Conservation (phyloP, 495 filamentous ascomycete genomes). For the Penicillium pancosmium region DNA sequence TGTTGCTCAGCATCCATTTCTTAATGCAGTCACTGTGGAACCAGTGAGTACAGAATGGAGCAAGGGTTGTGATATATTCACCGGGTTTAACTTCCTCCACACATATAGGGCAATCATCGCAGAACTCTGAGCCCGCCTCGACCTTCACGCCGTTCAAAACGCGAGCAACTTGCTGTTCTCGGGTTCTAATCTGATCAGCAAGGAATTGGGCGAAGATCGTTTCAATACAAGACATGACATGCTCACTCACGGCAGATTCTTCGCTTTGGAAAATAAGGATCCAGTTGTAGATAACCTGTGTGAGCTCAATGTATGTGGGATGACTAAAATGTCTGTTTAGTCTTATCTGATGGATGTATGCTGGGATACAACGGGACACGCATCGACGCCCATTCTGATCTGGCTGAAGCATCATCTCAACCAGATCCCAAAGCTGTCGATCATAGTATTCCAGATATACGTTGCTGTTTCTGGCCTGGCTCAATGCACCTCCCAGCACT, state of each 20-base stretch:
- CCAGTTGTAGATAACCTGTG: not conserved
- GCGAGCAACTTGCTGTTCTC: not conserved
- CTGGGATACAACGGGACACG: not conserved
- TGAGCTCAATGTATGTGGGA: not conserved
- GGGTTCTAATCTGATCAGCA: not conserved
- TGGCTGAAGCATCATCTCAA: not conserved
- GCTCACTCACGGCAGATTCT: not conserved
- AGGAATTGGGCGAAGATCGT: not conserved
- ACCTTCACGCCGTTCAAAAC: not conserved
- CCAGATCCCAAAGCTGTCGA: not conserved
- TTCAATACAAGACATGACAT: not conserved
- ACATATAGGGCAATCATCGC: not conserved
- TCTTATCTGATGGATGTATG: not conserved
- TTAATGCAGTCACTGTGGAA: not conserved
- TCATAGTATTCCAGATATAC: not conserved
- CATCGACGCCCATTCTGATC: not conserved
- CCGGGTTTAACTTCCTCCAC: not conserved
- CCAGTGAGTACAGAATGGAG: not conserved
- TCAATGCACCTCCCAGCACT: too few relatives aligned
- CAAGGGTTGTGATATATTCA: not conserved
- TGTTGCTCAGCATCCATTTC: not conserved
- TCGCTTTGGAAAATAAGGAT: not conserved
- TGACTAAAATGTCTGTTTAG: too few relatives aligned
- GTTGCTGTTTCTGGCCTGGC: too few relatives aligned
- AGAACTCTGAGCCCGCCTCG: not conserved